Evolutionary conservation across 2,329 filamentous ascomycete genomes (phyloP), one percentile per base, ranked within the genome.

Genomic region (Cercospora sp.): DNA sequence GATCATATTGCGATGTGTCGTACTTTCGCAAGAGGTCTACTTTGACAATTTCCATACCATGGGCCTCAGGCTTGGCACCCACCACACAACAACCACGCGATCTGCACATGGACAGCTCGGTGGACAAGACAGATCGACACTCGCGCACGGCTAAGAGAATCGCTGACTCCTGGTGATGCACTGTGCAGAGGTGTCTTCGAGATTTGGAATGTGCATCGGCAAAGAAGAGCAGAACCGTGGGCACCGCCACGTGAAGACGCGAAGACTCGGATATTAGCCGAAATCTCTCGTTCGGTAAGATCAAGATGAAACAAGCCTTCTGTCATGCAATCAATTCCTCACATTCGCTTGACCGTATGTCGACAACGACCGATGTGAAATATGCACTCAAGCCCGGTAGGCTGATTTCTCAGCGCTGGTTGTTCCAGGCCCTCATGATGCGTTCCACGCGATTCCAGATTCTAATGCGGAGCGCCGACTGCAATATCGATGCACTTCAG

Each of bases 281-380:
- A 23, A 51, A 13, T 23, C 18, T 16, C 45, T 51, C 45, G 20
- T 51, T 51, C 20, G 45, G n/a, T 13, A 55, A 23, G 16, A 3
- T 66, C 48, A 53, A 67, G 16, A 16, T 28, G 23, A 67, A 51
- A 68, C 67, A 68, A 66, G 67, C 63, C 53, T 66, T 66, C 20
- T 18, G 10, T 63, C 30, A 63, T 55, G 8, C 60, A 63, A 65
- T 68, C 45, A 66, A 68, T 53, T 31, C 42, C 58, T 26, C n/a
- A 63, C 60, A 20, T 36, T 53, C 16, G 42, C 31, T 60, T 36
- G 33, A 60, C 26, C 57, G 12, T 10, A 60, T 18, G 8, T 60
- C 18, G 57, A 18, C 30, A 20, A 23, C 57, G 57, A 36, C n/a
- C n/a, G 33, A 23, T 36, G 33, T 33, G 30, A 13, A 20, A 60